A percentile compares a stretch with the other conserved stretches of the same genome.
These are phyloP conservation scores for Termitomyces eurrhizus DNA, from an alignment of 768 basidiomycete genomes.

Conservation along the genomic window DNA sequence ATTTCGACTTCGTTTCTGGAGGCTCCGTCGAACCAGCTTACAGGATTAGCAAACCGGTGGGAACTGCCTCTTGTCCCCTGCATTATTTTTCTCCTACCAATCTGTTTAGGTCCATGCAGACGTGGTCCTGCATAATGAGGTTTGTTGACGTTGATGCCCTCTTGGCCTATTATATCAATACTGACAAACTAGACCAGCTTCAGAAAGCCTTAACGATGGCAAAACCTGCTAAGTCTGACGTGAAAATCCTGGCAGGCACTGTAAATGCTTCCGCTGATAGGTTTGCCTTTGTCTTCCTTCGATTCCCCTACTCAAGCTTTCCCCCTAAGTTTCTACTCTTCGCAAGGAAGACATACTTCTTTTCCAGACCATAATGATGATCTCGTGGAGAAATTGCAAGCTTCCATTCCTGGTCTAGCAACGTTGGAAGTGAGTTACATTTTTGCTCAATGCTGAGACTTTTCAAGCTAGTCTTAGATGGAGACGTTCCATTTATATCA, in stretches of 20 bases:
- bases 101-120: constrained; percentile 58
- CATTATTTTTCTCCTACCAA: not conserved
- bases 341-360: constrained; percentile 79
- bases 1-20: constrained; percentile 63
- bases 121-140: constrained; percentile 43
- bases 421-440: constrained; percentile 61
- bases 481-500: constrained; percentile 82
- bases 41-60: constrained; percentile 62
- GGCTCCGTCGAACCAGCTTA: constrained; percentile 49
- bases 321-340: constrained; percentile 72
- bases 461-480: constrained; percentile 48
- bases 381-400: constrained; percentile 55
- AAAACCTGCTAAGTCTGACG: constrained; percentile 35
- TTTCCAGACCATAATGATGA: constrained; percentile 71
- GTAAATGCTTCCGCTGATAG: constrained; percentile 84
- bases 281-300: constrained; percentile 26
- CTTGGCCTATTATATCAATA: not conserved
- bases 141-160: constrained; percentile 25
- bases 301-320: not conserved
- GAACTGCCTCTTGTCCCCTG: not conserved
- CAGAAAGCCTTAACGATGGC: constrained; percentile 38
- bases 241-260: constrained; percentile 37
- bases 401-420: constrained; percentile 46
- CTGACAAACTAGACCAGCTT: constrained; percentile 32
- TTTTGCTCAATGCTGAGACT: not conserved